phyloP scores from a whole-genome alignment of 179 eudicot genomes.

The Vitellaria paradoxa region DNA sequence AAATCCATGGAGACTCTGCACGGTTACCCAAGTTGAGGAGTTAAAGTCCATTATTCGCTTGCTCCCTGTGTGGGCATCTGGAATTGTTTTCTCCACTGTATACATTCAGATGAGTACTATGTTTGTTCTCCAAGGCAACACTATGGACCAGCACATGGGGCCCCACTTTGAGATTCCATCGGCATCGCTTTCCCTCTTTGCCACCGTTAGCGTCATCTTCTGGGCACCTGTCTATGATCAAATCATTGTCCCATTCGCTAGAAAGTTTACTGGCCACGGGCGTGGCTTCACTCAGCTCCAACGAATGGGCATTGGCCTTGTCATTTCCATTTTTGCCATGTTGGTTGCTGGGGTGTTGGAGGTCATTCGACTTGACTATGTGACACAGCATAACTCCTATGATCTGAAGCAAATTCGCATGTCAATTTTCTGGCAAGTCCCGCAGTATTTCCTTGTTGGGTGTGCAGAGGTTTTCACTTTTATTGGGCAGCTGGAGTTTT shows the following conservation, averaged over 20 bases:
- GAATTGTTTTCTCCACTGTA: constrained; percentile 43
- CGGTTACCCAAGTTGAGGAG: constrained; percentile 50
- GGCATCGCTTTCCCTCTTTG: constrained; percentile 16
- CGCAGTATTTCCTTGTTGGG: constrained; percentile 39
- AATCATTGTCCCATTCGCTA: constrained; percentile 5
- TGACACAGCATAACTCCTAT: constrained; percentile 25
- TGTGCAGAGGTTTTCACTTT: constrained; percentile 41
- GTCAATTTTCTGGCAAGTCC: constrained; percentile 42
- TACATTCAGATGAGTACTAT: constrained; percentile 52
- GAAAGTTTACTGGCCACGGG: background rate
- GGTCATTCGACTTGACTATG: constrained; percentile 11
- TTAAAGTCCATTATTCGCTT: constrained; percentile 40
- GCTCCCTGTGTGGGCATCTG: constrained; percentile 63
- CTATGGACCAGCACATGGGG: constrained; percentile 44
- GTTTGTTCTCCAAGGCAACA: constrained; percentile 54
- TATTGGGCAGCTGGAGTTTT: constrained; percentile 40
- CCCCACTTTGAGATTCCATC: constrained; percentile 19
- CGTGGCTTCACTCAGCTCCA: constrained; percentile 19
- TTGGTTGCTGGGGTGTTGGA: constrained; percentile 8
- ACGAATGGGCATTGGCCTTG: constrained; percentile 16
- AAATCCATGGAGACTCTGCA: constrained; percentile 44
- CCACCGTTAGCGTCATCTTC: constrained; percentile 14
- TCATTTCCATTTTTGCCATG: constrained; percentile 13
- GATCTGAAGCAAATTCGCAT: constrained; percentile 34
- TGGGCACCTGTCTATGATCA: constrained; percentile 11